Conservation (phyloP, 257 asterid species). For the Schizonepeta tenuifolia region DNA sequence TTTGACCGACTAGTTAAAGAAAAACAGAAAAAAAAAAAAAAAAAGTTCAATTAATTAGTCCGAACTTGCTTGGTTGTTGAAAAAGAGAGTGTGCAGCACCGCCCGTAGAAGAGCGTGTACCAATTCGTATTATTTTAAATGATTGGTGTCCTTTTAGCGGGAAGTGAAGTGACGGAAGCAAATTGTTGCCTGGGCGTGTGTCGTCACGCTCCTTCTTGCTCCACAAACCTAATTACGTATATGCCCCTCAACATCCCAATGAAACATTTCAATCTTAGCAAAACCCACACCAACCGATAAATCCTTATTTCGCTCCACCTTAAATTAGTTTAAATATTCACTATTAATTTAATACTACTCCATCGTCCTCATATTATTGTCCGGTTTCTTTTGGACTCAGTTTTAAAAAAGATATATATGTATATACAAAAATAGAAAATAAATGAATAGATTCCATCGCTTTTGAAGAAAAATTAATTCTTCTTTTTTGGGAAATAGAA, state of each 20-base stretch:
- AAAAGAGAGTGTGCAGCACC: conserved; percentile 29
- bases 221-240: neutral
- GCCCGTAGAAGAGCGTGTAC: conserved; percentile 23
- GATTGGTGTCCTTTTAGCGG: conserved; percentile 40
- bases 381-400: too few species aligned
- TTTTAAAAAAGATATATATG: too few species aligned
- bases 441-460: too few species aligned
- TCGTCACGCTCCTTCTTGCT: conserved; percentile 35
- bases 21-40: too few species aligned
- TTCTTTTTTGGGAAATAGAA: too few species aligned
- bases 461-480: too few species aligned
- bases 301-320: neutral
- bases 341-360: too few species aligned
- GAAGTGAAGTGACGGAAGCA: conserved; percentile 54
- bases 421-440: too few species aligned
- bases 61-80: too few species aligned
- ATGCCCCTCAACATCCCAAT: neutral
- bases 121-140: conserved; percentile 9
- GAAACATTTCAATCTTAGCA: neutral
- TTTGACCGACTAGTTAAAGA: too few species aligned
- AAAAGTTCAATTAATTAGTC: too few species aligned
- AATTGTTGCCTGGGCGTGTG: conserved; percentile 34
- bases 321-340: neutral
- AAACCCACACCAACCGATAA: neutral
- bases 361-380: too few species aligned